Base-by-base conservation (phyloP, 768 basidiomycete species). In the Rhodotorula kratochvilovae region DNA sequence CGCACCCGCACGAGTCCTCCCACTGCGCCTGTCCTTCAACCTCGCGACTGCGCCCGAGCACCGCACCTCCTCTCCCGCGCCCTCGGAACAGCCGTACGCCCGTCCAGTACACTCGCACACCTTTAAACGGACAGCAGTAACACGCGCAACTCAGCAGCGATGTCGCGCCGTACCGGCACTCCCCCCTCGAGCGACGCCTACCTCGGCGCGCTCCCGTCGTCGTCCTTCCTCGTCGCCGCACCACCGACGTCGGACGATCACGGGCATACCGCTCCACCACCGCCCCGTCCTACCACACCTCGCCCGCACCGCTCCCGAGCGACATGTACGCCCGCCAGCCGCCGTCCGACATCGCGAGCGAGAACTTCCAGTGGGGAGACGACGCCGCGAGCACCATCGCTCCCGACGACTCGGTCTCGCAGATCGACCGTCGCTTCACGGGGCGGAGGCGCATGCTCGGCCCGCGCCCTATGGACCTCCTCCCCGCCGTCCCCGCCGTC, bases 321-420 rank as follows among this genome's bases (percentile, higher is more conserved):
- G 58, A 65, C 54, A n/a, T 72, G 21, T 72, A 68, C 42, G 63
- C 63, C 17, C 67, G 71, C 2, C 21, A 36, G 0, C 31, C 67
- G 0, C 71, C 71, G 2, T 65, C 67, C 12, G 73, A 74, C 23
- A 51, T 63, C 35, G 56, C 55, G 4, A 58, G 55, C 19, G 62
- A 55, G 29, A 59, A 71, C 60, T 74, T 68, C 35, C 54, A 74
- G 17, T 74, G 66, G 63, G 50, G 58, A 33, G 66, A 70, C 31
- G 73, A 74, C 60, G 66, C 69, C 5, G 70, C 70, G n/a, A 57
- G 59, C 27, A 74, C 73, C 3, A 74, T 74, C 33, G 36, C 27
- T 0, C 73, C 73, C 8, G 69, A 68, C 59, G 73, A 75, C 61
- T 66, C 64, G 10, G 73, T 75, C n/a, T 66, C 64, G 6, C 70